Evolutionary conservation across 441 rosid species (phyloP), one percentile per base, ranked within the genome.

Genomic region (Gossypium schwendimanii): DNA sequence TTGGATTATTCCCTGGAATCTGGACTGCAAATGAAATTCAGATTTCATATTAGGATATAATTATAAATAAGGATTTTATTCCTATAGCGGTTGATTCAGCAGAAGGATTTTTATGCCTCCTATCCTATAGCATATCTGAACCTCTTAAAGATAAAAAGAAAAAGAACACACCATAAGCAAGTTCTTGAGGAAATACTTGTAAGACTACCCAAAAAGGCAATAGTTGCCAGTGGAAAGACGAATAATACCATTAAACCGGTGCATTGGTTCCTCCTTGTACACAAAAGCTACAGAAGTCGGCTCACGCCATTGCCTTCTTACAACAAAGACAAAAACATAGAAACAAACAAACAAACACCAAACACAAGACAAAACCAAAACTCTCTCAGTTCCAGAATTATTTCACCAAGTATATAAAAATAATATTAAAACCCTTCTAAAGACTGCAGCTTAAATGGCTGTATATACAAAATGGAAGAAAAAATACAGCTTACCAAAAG

Each of bases 251-350:
- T 84, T 85, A 76, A 88, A 84, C 86, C 79, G 78, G 81, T 82
- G 91, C 86, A 87, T 80, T 61, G 92, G 76, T 79, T 90, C 92
- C 87, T 89, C 93, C 90, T 87, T 84, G 98, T 78, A 87, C 84
- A 90, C 79, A 84, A 87, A 86, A 83, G 93, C 92, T 84, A 90
- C 86, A 87, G 96, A 84, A 79, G 92, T 90, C 90, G 85, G 92
- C 88, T 85, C 97, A 91, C 88, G 82, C 91, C 90, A 86, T 85
- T 89, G 87, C 97, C 98, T 87, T 91, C 91, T 89, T 81, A 87
- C 83, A 86, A 83, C 84, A 84, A 83, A 84, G 83, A 88, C 77
- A 88, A 82, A 84, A 55, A 55, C 79, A 85, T 76, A 52, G 71
- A 68, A 86, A 82, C 87, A 91, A 90, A 90, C 89, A 90, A 60